Evolutionary conservation across 2,329 filamentous ascomycete genomes (phyloP), one percentile per base, ranked within the genome.

Genomic region (Ceratocystis eucalypticola): DNA sequence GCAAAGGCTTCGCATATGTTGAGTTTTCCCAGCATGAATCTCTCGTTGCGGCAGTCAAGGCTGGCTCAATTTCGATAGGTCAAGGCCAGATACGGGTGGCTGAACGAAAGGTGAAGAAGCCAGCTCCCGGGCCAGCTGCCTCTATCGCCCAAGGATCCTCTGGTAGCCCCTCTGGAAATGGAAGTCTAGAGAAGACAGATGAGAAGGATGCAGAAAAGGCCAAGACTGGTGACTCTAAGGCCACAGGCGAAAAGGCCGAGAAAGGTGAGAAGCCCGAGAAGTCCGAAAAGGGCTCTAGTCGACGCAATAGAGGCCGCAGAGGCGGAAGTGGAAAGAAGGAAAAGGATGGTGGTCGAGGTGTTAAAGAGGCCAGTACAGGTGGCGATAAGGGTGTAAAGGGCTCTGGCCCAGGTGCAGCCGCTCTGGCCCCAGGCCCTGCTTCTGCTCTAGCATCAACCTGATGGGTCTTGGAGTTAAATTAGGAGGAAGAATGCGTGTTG

Each of bases 1-100:
- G 92, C 72, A 96, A 96, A 75, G 91, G 91, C 0, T 96, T 96
- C 72, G 93, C 91, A 1, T 96, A 96, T 73, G 87, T 96, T 48
- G 89, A 96, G 69, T 97, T 96, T 76, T 82, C 83, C 8, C 86
- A 91, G 25, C 81, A 87, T 0, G 84, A 86, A 7, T 81, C 83
- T 8, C 79, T 97, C 30, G 83, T 84, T 71, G 91, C 89, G 72
- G 93, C 93, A 4, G 85, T 96, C 72, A 82, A 85, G 17, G 89
- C 88, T 12, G 95, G 91, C 72, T 90, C 89, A 0, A 82, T 96
- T 37, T 79, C 87, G 22, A 87, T 97, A 10, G 92, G 88, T 0
- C 88, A 95, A 73, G 91, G 89, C 5, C 87, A 87, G 8, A 90
- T 97, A 1, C 89, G 95, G 70, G 88, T 97, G 1, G 77, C 96